A percentile compares a stretch with the other conserved stretches of the same genome.
Evolutionary conservation across 345 rosid genomes (phyloP).

Genomic region (Euclidium syriacum): DNA sequence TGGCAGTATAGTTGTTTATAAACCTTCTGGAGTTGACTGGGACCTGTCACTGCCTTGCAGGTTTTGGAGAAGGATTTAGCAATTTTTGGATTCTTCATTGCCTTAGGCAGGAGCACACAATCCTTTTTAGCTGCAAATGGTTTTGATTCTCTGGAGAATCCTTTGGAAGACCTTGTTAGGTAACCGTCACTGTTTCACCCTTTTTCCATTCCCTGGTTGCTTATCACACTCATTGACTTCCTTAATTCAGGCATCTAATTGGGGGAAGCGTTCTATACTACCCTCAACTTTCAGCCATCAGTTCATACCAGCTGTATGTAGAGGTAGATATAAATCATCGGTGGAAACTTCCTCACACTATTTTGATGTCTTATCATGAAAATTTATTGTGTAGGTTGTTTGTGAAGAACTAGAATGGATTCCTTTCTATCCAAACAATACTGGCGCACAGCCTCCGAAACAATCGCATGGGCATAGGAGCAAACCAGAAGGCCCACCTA

Average conservation of each 20-base stretch:
- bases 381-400: constrained; percentile 56
- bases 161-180: constrained; percentile 74
- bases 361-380: constrained; percentile 6
- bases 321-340: constrained; percentile 55
- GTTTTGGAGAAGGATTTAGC: constrained; percentile 94
- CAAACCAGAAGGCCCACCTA: constrained; percentile 60
- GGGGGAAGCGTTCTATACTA: constrained; percentile 92
- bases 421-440: constrained; percentile 61
- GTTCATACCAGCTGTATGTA: constrained; percentile 92
- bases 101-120: constrained; percentile 79
- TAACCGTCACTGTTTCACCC: constrained; percentile 31
- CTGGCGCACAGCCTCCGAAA: constrained; percentile 33
- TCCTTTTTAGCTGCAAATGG: constrained; percentile 75
- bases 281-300: constrained; percentile 92
- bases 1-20: not conserved
- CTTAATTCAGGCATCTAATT: constrained; percentile 60
- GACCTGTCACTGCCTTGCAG: constrained; percentile 42
- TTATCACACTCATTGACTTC: constrained; percentile 9
- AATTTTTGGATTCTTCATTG: constrained; percentile 96
- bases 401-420: constrained; percentile 97
- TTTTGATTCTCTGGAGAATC: constrained; percentile 58
- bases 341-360: constrained; percentile 5
- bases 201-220: constrained; percentile 7
- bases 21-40: constrained; percentile 9
- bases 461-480: constrained; percentile 53